These are phyloP conservation scores for Sedum album DNA, from an alignment of 164 flowering plant genomes.

Conservation along the genomic window DNA sequence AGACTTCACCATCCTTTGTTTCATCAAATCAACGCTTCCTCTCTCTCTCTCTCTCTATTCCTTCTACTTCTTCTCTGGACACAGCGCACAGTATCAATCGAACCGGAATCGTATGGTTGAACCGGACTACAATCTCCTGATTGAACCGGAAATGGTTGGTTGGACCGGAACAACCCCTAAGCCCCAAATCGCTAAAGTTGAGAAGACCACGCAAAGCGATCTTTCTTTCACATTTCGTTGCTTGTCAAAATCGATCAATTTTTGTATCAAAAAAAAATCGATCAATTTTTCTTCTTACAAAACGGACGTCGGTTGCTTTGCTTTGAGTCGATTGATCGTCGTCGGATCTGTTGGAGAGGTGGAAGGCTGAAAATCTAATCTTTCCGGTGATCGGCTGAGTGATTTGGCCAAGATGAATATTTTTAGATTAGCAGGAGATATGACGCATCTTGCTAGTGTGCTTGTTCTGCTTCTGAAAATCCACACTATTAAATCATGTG, in stretches of 20 bases:
- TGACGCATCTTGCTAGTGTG: conserved; percentile 65
- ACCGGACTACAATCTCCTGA: no score
- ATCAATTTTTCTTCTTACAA: neutral
- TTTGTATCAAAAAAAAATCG: no score
- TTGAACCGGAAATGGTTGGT: no score
- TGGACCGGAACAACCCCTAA: neutral
- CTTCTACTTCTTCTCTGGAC: neutral
- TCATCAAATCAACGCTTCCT: neutral
- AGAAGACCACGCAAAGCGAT: neutral
- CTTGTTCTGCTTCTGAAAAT: conserved; percentile 72
- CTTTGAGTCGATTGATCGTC: neutral
- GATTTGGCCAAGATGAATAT: conserved; percentile 45
- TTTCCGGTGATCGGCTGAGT: neutral
- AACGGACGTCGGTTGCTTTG: neutral
- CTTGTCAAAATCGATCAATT: neutral
- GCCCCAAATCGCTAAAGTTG: no score
- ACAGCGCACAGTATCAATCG: neutral
- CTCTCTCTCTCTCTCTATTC: neutral
- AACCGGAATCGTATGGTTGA: no score
- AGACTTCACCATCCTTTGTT: neutral
- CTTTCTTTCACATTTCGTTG: neutral
- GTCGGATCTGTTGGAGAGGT: neutral
- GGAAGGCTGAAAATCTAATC: neutral
- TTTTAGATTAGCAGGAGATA: conserved; percentile 73
- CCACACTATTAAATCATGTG: conserved; percentile 77